Percentiles rank a stretch among this genome's conserved stretches.
Evolutionary conservation across 202 grass and related monocot species (phyloP).

Genomic region (Hordeum pubiflorum): DNA sequence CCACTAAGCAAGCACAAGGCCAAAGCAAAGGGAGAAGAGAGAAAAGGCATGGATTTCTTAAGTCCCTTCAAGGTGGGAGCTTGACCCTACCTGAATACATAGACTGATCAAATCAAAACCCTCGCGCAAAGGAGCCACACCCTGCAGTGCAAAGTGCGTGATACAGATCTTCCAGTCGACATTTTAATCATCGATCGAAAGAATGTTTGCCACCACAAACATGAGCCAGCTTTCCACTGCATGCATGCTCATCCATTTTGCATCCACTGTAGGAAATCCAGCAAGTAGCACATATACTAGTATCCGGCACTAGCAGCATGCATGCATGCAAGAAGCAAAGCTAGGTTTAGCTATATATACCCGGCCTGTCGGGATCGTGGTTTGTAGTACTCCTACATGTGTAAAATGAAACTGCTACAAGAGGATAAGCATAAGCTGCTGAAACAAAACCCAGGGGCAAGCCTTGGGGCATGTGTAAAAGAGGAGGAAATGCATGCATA

Average conservation of each 20-base stretch:
- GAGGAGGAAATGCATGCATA: not conserved
- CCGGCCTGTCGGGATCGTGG: not conserved
- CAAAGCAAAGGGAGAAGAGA: not conserved
- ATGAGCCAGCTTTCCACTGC: not conserved
- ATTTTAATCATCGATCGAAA: no score
- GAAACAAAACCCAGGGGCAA: not conserved
- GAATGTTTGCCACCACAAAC: constrained; percentile 21
- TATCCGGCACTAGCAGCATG: not conserved
- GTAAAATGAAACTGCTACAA: not conserved
- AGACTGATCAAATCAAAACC: constrained; percentile 16
- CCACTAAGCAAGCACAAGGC: constrained; percentile 17
- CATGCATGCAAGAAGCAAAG: not conserved
- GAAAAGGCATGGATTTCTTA: not conserved
- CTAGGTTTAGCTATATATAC: not conserved
- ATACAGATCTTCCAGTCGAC: constrained; percentile 18
- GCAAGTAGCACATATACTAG: not conserved
- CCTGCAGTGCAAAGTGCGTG: not conserved
- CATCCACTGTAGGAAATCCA: not conserved
- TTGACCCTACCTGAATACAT: constrained; percentile 29
- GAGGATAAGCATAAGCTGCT: not conserved
- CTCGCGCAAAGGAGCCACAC: constrained; percentile 13
- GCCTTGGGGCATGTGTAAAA: not conserved
- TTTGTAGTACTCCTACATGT: not conserved
- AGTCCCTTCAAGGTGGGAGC: constrained; percentile 24
- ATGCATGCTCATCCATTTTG: not conserved